Evolutionary conservation across 805 yeast species (phyloP), one percentile per base, ranked within the genome.

Genomic region (Phaffomyces opuntiae): DNA sequence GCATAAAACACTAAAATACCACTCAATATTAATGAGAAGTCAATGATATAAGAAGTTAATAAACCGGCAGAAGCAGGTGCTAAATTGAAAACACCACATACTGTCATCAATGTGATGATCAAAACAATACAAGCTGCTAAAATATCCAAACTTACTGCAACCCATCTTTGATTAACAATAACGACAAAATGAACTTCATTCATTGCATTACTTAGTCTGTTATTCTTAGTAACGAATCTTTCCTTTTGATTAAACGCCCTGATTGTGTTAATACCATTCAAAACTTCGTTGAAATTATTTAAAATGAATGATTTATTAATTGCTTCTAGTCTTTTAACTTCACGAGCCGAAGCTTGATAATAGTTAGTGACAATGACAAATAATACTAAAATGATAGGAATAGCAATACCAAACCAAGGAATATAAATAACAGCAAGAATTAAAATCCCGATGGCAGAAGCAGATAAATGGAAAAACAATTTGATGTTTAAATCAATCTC

Each of bases 251-350:
- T 61, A 61, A 74, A 87, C 3, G 84, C 73, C 53, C 78, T 73
- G 54, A 86, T 83, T 1, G 86, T 80, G 14, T 68, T 62, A 59
- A 75, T 61, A 8, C 95, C 95, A 49, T 72, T 72, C 53, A 86
- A 64, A 3, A 80, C 69, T 57, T 87, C 95, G 54, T 78, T 79
- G 59, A 86, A 82, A 50, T 82, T 78, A 53, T 81, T 73, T 63
- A 80, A 82, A 46, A 86, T 84, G 42, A 73, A 69, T 0, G 91
- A 81, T 52, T 91, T 69, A 47, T 78, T 78, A 8, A 80, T 65
- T 5, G 91, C 83, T 59, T 87, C 93, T 46, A 86, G 64, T 51
- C 95, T 75, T 61, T 86, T 87, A 46, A 85, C 70, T 57, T 87
- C 95, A 53, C 91, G 67, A 1, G 87, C 77, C 0, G 87, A 73